Evolutionary conservation across 345 rosid species (phyloP), one percentile per base, ranked within the genome.

Genomic region (Turritis glabra): DNA sequence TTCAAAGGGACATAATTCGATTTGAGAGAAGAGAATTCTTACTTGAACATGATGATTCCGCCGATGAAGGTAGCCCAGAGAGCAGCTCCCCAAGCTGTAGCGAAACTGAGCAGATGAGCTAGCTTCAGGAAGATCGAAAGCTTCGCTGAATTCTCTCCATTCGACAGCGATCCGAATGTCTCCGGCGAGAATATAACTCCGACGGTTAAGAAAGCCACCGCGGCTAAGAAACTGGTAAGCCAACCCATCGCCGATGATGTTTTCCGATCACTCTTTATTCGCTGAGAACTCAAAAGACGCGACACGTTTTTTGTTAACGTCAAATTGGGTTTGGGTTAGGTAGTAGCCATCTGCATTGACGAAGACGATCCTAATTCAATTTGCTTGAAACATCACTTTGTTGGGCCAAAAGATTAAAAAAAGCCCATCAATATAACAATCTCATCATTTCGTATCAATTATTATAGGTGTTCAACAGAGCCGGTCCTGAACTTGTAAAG

Each of bases 1-100:
- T n/a, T n/a, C n/a, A n/a, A n/a, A n/a, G n/a, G n/a, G n/a, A n/a
- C n/a, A 5, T 27, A 27, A 35, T 48, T 71, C 4, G 46, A 64
- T 18, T 27, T 1, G 13, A 12, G 17, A 35, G 27, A 54, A 21
- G 25, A 40, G 38, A 12, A 37, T 14, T 11, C 30, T 50, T 75
- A 95, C 99, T 90, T 95, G 90, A 95, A 91, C 99, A 95, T 91
- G 83, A 95, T 87, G 93, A 92, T 90, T 75, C 99, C 97, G 25
- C 97, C 97, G 83, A 95, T 92, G 86, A 91, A 95, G 65, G 97
- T 95, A 84, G 89, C 97, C 99, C 97, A 95, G 18, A 89, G 93
- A 70, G 97, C 91, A 41, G 96, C 82, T 7, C 97, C 99, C 88
- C 93, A 95, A 43, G 99, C 92, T 37, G 99, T 88, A 82, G 99